Base-by-base conservation (phyloP, 2,329 filamentous ascomycete genomes). In the Blastomyces parvus region DNA sequence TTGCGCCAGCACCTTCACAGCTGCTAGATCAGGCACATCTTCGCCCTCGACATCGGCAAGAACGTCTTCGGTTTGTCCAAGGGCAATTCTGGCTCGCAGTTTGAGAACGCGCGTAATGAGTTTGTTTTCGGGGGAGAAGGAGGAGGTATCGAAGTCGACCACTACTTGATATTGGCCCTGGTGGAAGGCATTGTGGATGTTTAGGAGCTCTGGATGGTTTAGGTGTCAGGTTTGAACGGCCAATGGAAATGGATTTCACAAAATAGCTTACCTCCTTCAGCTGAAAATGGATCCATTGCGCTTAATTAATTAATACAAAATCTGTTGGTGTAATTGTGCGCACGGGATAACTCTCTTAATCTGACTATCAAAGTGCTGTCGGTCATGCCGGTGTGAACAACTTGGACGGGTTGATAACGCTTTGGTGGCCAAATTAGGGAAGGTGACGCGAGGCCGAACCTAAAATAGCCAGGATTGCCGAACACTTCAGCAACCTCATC, bases 161-260 rank as follows among this genome's bases (percentile, higher is more conserved):
- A 95, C 92, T 73, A 88, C 83, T 73, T 90, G 84, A 82, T 90
- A 96, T 81, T 96, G 92, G 73, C 90, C 91, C 76, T 85, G 83
- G 77, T 86, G 81, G 78, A 86, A 86, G 73, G 84, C 83, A 71
- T 82, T 86, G 78, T 86, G 83, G 73, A 87, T 84, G 79, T 85
- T 86, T 72, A 86, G 81, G 70, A 87, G 84, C 76, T 87, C 85
- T 85, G 71, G 33, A 63, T 70, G 67, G 71, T 68, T 66, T 55
- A 62, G 44, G 30, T 27, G 33, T 65, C 65, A 62, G 64, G 57
- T 59, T 19, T 52, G 60, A 30, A 66, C 33, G 65, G 63, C 62
- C 57, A 58, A 22, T 17, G 59, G 58, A 17, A 59, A 57, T 11
- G 46, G 46, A 33, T 19, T n/a, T 36, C 42, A 62, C 59, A 40